Conservation (phyloP, 371 early-diverging fungal species). For the Vairimorpha necatrix region DNA sequence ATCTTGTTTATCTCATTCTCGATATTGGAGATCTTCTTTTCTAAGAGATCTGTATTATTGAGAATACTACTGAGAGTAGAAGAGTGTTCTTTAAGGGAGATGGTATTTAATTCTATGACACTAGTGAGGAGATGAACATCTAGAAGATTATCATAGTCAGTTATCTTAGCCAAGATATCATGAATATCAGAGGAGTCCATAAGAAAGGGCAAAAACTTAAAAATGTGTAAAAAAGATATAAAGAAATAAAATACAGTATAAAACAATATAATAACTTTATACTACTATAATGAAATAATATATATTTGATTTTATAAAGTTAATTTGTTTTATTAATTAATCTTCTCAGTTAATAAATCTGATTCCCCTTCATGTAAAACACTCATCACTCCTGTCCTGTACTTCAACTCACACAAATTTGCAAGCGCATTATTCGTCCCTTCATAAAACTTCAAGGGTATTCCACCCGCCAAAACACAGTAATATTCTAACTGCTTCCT, state of each 20-base stretch:
- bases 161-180: neutral
- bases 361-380: slow-evolving; percentile 65
- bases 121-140: neutral
- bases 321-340: slow-evolving; percentile 4
- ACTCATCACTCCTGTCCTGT: slow-evolving; percentile 64
- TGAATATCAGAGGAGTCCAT: neutral
- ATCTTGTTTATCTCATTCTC: slow-evolving; percentile 32
- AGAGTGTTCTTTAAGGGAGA: neutral
- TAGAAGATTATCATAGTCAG: neutral
- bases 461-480: slow-evolving; percentile 61
- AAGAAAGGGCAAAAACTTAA: neutral
- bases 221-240: neutral
- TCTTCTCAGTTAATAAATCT: slow-evolving; percentile 50
- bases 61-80: neutral
- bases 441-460: slow-evolving; percentile 62
- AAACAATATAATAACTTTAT: neutral
- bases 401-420: slow-evolving; percentile 50
- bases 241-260: neutral
- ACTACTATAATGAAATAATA: neutral
- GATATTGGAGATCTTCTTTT: slow-evolving; percentile 15
- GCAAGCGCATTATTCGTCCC: slow-evolving; percentile 64
- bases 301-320: neutral
- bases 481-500: slow-evolving; percentile 64
- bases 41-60: slow-evolving; percentile 15
- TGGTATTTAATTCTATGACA: neutral